These are phyloP conservation scores for Diaporthe longicolla DNA, from an alignment of 2,329 filamentous ascomycete species.

Conservation along the genomic window DNA sequence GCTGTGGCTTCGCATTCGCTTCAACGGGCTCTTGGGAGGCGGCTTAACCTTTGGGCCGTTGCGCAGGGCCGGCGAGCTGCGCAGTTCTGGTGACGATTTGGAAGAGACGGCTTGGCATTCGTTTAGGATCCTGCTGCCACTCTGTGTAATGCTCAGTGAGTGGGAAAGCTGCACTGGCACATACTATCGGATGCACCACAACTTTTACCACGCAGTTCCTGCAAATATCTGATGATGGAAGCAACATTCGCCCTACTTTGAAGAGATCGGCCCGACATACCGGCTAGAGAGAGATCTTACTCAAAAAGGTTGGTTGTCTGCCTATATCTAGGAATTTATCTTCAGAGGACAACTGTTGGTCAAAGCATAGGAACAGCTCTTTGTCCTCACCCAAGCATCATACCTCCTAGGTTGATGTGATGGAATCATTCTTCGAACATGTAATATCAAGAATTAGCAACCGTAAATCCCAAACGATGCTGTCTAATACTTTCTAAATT, in stretches of 20 bases:
- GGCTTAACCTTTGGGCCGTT: constrained; percentile 10
- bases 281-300: background rate
- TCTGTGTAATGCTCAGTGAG: background rate
- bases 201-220: too few relatives aligned
- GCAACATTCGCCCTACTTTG: background rate
- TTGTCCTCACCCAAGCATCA: too few relatives aligned
- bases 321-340: too few relatives aligned
- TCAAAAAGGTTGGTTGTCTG: background rate
- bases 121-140: background rate
- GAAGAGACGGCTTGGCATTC: background rate
- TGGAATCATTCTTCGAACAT: too few relatives aligned
- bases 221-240: background rate
- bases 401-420: too few relatives aligned
- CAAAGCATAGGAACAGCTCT: background rate
- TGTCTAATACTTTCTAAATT: too few relatives aligned
- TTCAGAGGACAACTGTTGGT: background rate
- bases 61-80: background rate
- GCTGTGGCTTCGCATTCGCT: constrained; percentile 22
- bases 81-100: constrained; percentile 5
- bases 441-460: background rate
- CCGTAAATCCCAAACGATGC: too few relatives aligned
- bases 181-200: background rate
- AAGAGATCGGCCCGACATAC: background rate
- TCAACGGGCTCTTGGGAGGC: background rate
- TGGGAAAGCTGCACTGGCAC: background rate